Evolutionary conservation across 257 asterid genomes (phyloP).

Genomic region (Nemophila menziesii): DNA sequence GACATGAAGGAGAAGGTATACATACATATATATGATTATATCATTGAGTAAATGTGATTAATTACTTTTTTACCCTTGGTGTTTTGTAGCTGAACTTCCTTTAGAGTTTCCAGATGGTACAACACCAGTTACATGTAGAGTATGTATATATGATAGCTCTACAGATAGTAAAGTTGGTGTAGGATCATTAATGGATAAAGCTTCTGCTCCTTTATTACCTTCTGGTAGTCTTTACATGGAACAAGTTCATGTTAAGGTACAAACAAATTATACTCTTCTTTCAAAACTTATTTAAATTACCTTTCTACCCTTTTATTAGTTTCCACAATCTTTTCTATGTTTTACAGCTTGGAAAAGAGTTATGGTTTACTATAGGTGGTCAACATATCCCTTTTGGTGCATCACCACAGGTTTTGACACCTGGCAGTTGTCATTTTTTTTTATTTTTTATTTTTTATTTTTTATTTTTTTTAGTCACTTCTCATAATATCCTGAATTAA

Average conservation of each 20-base stretch:
- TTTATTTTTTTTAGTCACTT: not conserved
- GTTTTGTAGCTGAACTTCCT: conserved; percentile 59
- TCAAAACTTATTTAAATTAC: not conserved
- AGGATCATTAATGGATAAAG: conserved; percentile 60
- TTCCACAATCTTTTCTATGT: conserved; percentile 5
- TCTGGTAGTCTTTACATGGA: conserved; percentile 84
- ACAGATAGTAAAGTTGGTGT: conserved; percentile 62
- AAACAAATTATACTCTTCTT: conserved; percentile 1
- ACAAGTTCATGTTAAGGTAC: conserved; percentile 70
- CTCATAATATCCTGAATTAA: conserved; percentile 4
- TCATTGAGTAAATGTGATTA: conserved; percentile 3
- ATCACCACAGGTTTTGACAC: conserved; percentile 52
- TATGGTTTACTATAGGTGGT: conserved; percentile 66
- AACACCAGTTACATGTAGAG: conserved; percentile 80
- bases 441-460: too few relatives aligned
- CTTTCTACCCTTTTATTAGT: too few relatives aligned
- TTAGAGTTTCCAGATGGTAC: conserved; percentile 88
- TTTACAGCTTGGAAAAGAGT: conserved; percentile 57
- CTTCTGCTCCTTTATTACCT: conserved; percentile 61
- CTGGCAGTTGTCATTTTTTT: too few relatives aligned
- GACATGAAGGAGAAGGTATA: conserved; percentile 42
- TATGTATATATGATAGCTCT: conserved; percentile 56
- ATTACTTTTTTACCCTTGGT: conserved; percentile 4
- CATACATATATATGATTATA: conserved; percentile 3
- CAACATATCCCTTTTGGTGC: conserved; percentile 73